Conservation (phyloP, 345 rosid species). For the Carallia brachiata region DNA sequence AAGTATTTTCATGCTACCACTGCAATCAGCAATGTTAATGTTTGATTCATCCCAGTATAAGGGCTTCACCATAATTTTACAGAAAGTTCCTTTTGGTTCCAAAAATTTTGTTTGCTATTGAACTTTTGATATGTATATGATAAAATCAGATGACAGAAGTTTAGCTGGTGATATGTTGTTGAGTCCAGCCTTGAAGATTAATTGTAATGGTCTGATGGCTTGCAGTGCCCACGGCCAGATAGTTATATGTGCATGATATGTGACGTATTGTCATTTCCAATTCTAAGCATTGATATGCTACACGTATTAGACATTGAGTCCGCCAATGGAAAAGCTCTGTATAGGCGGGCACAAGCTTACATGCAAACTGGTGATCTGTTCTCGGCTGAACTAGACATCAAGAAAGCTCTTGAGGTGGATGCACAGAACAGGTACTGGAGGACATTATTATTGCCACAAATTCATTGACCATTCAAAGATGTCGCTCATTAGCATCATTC, state of each 20-base stretch:
- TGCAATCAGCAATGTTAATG: too few species aligned
- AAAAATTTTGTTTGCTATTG: not conserved
- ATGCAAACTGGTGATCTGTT: constrained; percentile 45
- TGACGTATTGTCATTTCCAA: constrained; percentile 9
- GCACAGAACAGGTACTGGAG: constrained; percentile 45
- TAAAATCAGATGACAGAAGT: too few species aligned
- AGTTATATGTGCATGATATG: not conserved
- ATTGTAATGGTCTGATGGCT: too few species aligned
- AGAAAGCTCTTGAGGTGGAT: constrained; percentile 54
- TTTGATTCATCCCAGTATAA: too few species aligned
- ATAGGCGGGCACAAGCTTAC: constrained; percentile 61
- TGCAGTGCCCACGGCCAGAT: too few species aligned
- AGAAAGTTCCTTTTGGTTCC: not conserved
- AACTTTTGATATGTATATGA: too few species aligned
- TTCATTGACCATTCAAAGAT: not conserved
- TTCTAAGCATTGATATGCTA: constrained; percentile 9
- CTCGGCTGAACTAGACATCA: constrained; percentile 49
- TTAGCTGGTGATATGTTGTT: not conserved
- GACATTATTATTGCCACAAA: not conserved
- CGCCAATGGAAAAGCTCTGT: constrained; percentile 53
- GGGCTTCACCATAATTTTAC: not conserved
- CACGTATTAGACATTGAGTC: constrained; percentile 53
- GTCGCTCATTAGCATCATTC: not conserved
- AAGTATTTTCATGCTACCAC: not conserved
- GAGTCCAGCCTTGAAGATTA: too few species aligned